Base-by-base conservation (phyloP, 306 rosid genomes). In the Dalbergia cochinchinensis region DNA sequence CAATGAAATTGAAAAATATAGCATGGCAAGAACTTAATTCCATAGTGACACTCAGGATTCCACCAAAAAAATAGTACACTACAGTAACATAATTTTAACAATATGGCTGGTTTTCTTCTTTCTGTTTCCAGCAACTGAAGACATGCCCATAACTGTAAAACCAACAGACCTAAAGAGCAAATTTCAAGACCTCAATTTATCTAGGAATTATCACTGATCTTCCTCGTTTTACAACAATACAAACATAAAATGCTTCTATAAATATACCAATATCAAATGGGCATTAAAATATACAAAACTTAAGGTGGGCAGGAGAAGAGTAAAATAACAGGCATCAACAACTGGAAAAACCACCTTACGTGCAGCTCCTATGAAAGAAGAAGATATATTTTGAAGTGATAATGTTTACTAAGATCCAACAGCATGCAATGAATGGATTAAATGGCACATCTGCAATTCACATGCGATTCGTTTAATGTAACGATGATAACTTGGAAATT, bases 51-150 rank as follows among this genome's bases (percentile, higher is more conserved):
- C 45, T 79, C 2, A 1, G 22, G 66, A 58, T 33, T 78, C 66
- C 37, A 57, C 31, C 9, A 6, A 9, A 20, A 42, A 68, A 47
- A 61, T 19, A 72, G 13, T 51, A 77, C 67, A 58, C 41, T 31
- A 44, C 54, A 61, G 68, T 50, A 82, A 71, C 69, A 69, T 22
- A 11, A 11, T 18, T 76, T 35, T 22, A 59, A 59, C 9, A 42
- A 13, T 37, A 53, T 4, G 45, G 51, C 14, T 12, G 14, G 13
- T 59, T 53, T 65, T 20, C 26, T 33, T 72, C 73, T 26, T 41
- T 37, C 50, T 0, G 39, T 34, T 68, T 18, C 67, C 22, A 13
- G 51, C 66, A 78, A 37, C 80, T 19, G 44, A 65, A n/a, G 58
- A 37, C 37, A 65, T 69, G 39, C 4, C 71, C 72, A 59, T 45